Evolutionary conservation across 208 protist genomes (phyloP).

Genomic region (Acanthamoeba quina): DNA sequence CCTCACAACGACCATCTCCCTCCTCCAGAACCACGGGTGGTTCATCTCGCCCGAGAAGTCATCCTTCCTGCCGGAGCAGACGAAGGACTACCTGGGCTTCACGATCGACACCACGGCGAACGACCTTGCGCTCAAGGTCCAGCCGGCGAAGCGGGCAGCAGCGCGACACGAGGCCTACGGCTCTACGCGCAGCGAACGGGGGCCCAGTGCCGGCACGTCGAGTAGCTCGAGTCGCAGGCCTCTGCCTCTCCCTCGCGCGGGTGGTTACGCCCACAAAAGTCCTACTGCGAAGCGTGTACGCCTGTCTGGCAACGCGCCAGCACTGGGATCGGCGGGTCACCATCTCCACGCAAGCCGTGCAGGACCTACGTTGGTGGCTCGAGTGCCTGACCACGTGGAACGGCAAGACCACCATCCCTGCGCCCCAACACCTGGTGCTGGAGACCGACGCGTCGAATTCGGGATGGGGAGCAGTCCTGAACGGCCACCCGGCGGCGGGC

Average conservation of each 20-base stretch:
- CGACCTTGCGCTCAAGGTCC: not conserved
- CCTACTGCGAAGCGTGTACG: not conserved
- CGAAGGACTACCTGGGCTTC: constrained; percentile 19
- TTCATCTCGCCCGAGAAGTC: not conserved
- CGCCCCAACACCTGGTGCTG: not conserved
- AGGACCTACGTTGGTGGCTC: not conserved
- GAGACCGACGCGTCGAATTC: not conserved
- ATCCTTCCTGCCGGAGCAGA: not conserved
- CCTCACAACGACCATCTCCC: not conserved
- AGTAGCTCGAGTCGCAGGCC: not conserved
- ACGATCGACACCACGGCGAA: not conserved
- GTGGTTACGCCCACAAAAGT: not conserved
- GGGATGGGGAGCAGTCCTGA: too few species aligned
- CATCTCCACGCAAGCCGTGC: not conserved
- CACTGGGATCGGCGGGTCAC: not conserved
- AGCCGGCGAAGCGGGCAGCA: not conserved
- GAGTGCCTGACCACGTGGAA: not conserved
- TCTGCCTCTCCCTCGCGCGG: not conserved
- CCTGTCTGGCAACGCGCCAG: not conserved
- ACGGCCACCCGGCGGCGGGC: too few species aligned
- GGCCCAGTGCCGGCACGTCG: not conserved
- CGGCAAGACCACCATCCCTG: not conserved
- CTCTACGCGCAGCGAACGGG: not conserved
- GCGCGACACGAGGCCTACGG: not conserved
- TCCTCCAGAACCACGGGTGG: not conserved